A percentile compares a stretch with the other conserved stretches of the same genome.
phyloP scores from a whole-genome alignment of 2,329 filamentous ascomycete species.

The Colletotrichum spinosum region DNA sequence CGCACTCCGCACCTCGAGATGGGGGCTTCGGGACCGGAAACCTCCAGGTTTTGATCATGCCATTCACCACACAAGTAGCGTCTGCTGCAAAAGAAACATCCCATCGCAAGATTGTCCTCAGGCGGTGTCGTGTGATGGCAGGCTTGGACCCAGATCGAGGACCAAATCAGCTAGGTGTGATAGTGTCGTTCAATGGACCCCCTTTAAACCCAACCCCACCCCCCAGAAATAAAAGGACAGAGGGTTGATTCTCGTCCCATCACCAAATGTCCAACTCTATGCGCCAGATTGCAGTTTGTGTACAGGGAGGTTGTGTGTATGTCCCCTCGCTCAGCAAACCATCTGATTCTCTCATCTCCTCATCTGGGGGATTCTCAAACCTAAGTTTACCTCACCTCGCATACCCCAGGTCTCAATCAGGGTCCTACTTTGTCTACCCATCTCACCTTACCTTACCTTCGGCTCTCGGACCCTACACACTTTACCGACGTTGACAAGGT shows the following conservation, averaged over 20 bases:
- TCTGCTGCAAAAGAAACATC: conserved; percentile 17
- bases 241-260: too few relatives aligned
- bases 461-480: not conserved
- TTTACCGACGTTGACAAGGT: not conserved
- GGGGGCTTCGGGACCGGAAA: conserved; percentile 2
- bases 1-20: too few relatives aligned
- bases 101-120: conserved; percentile 25
- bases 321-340: not conserved
- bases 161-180: too few relatives aligned
- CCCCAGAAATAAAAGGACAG: not conserved
- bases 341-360: conserved; percentile 8
- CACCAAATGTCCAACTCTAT: too few relatives aligned
- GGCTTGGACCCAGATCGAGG: not conserved
- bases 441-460: conserved; percentile 15
- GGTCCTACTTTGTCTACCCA: not conserved
- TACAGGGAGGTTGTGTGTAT: too few relatives aligned
- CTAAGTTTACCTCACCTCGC: too few relatives aligned
- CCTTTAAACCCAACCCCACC: too few relatives aligned
- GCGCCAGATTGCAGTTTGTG: too few relatives aligned
- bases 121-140: conserved; percentile 16
- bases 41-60: conserved; percentile 15
- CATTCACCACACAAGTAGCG: conserved; percentile 6
- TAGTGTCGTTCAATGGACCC: too few relatives aligned
- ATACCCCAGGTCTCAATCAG: too few relatives aligned
- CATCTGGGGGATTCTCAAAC: conserved; percentile 11